Evolutionary conservation across 768 basidiomycete genomes (phyloP).

Genomic region (Heimioporus sp.): DNA sequence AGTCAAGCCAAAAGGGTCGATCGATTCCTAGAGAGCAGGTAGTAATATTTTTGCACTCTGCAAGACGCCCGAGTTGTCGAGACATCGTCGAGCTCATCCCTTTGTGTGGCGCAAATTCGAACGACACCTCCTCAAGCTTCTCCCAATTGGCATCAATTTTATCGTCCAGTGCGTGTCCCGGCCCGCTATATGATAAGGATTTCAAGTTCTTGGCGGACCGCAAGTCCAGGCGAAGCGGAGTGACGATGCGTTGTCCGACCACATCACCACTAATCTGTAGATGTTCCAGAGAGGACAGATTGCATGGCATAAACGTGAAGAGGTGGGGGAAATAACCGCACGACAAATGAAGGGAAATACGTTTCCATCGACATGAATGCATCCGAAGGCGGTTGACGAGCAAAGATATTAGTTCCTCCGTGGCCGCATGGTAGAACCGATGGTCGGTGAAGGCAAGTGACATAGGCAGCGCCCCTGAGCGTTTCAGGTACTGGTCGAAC

Average conservation of each 20-base stretch:
- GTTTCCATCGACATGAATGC: conserved; percentile 18
- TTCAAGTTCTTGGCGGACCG: conserved; percentile 10
- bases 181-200: conserved; percentile 16
- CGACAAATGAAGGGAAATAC: conserved; percentile 10
- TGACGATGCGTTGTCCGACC: neutral
- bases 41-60: conserved; percentile 19
- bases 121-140: conserved; percentile 10
- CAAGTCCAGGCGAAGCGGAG: conserved; percentile 1
- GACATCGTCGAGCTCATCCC: conserved; percentile 2
- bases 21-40: conserved; percentile 17
- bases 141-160: conserved; percentile 11
- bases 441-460: conserved; percentile 19
- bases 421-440: conserved; percentile 7
- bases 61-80: conserved; percentile 6
- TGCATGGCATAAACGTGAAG: conserved; percentile 13
- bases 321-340: conserved; percentile 13
- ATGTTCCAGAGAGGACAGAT: conserved; percentile 15
- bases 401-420: conserved; percentile 5
- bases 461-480: conserved; percentile 14
- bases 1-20: neutral
- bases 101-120: conserved; percentile 5
- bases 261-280: conserved; percentile 7
- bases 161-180: neutral
- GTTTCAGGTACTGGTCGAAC: conserved; percentile 11
- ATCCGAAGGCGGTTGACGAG: conserved; percentile 11